Conservation (phyloP, 352 stramenopile genomes). For the Globisporangium polare region DNA sequence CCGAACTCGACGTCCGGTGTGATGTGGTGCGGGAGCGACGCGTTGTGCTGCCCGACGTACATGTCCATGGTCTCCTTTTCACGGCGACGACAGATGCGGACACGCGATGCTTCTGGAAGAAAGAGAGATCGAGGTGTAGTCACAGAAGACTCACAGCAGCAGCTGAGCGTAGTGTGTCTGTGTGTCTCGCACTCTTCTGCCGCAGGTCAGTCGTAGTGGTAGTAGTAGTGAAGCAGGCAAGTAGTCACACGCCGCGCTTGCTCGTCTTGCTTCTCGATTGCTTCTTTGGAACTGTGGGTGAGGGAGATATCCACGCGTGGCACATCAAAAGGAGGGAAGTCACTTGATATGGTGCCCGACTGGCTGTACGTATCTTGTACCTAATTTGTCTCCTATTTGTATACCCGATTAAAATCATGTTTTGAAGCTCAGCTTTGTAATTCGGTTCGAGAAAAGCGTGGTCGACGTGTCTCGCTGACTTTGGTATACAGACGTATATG, state of each 20-base stretch:
- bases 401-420: no score
- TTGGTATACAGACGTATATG: no score
- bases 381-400: no score
- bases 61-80: constrained; percentile 5
- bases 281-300: background rate
- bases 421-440: no score
- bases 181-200: background rate
- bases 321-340: background rate
- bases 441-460: no score
- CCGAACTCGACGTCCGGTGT: constrained; percentile 29
- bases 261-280: background rate
- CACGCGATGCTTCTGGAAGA: background rate
- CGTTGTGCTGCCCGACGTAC: constrained; percentile 11
- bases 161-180: no score
- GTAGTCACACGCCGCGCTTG: background rate
- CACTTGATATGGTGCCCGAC: background rate
- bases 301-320: background rate
- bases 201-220: background rate
- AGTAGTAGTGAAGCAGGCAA: background rate
- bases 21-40: constrained; percentile 9
- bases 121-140: background rate
- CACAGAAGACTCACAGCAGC: background rate
- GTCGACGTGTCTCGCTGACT: no score
- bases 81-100: background rate
- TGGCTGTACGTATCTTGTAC: background rate